phyloP scores from a whole-genome alignment of 495 filamentous ascomycete genomes.

The Neurospora sp. region DNA sequence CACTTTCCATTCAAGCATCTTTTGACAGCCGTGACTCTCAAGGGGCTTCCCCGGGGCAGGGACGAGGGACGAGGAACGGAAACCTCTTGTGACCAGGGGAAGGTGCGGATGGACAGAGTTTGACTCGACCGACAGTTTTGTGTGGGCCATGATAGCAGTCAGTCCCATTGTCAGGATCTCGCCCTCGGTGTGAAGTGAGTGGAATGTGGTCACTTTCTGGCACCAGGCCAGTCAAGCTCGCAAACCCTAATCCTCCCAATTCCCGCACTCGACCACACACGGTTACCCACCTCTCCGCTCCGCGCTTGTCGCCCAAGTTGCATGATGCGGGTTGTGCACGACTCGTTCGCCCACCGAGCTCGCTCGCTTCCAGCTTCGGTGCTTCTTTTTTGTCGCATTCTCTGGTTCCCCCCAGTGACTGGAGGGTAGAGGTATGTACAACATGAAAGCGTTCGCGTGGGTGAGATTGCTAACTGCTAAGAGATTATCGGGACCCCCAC shows the following conservation, averaged over 20 bases:
- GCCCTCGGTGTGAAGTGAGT: background rate
- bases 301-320: background rate
- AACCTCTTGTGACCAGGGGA: background rate
- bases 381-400: background rate
- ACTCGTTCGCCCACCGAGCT: background rate
- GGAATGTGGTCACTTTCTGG: background rate
- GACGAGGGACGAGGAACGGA: background rate
- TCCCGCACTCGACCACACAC: background rate
- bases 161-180: background rate
- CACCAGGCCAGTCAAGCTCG: background rate
- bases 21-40: background rate
- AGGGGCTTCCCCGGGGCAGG: background rate
- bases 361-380: background rate
- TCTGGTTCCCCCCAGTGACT: no score
- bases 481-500: background rate
- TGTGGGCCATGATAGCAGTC: background rate
- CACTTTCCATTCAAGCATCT: background rate
- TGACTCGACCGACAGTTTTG: background rate
- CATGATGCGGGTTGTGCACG: background rate
- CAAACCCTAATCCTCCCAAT: background rate
- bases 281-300: background rate
- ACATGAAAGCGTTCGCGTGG: background rate
- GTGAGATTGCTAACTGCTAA: background rate
- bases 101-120: background rate
- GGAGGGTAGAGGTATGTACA: background rate